phyloP scores from a whole-genome alignment of 768 basidiomycete species.

The Mycena haematopus region DNA sequence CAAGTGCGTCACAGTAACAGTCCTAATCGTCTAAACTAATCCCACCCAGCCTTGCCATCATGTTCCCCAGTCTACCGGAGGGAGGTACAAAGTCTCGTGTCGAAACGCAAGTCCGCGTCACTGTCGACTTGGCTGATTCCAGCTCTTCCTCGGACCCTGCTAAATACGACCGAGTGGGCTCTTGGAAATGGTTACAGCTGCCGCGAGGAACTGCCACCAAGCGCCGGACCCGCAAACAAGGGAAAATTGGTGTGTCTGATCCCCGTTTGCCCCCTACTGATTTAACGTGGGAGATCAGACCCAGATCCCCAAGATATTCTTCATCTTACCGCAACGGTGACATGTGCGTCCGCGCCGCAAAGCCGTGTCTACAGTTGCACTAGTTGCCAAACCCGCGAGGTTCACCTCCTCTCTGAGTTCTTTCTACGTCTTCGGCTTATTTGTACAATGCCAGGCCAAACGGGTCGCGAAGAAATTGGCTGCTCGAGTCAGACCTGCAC shows the following conservation, averaged over 20 bases:
- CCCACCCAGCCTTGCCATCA: conserved; percentile 68
- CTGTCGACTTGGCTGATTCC: conserved; percentile 77
- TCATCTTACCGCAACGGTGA: conserved; percentile 73
- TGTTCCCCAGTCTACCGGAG: conserved; percentile 84
- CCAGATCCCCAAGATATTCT: conserved; percentile 73
- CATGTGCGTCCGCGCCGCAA: conserved; percentile 82
- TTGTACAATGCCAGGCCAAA: conserved; percentile 67
- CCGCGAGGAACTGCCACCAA: conserved; percentile 86
- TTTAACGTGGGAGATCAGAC: conserved; percentile 50
- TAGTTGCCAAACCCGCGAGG: conserved; percentile 90
- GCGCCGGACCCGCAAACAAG: conserved; percentile 82
- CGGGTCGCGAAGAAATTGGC: conserved; percentile 90
- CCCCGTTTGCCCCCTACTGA: neutral
- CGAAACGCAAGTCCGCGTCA: conserved; percentile 92
- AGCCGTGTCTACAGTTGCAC: conserved; percentile 81
- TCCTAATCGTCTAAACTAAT: conserved; percentile 9
- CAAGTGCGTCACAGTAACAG: conserved; percentile 51
- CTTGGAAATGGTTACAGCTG: conserved; percentile 87
- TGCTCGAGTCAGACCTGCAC: conserved; percentile 78
- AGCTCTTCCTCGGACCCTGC: conserved; percentile 64
- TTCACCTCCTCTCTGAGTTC: conserved; percentile 38
- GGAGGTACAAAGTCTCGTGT: conserved; percentile 89
- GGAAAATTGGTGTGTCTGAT: conserved; percentile 68
- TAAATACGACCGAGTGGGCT: conserved; percentile 83
- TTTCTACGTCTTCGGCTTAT: conserved; percentile 13